phyloP scores from a whole-genome alignment of 2,329 filamentous ascomycete genomes.

The Cladosporium sp. region DNA sequence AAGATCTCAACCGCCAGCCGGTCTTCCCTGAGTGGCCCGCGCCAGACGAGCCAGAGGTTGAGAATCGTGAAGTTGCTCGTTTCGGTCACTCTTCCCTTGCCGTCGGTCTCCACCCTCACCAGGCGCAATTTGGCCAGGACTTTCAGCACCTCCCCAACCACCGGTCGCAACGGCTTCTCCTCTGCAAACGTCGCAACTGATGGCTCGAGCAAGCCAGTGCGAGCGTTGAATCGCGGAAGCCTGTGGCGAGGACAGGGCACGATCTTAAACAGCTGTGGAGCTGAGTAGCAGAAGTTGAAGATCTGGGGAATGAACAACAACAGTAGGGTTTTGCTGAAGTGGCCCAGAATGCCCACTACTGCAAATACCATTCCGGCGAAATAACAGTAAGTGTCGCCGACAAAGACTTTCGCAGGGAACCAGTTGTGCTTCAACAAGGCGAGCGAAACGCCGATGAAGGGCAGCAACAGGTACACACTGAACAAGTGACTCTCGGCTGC shows the following conservation, averaged over 20 bases:
- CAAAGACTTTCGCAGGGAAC: conserved; percentile 93
- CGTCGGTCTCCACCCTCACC: conserved; percentile 67
- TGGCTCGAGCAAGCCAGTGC: conserved; percentile 81
- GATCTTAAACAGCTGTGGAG: conserved; percentile 85
- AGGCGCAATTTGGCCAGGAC: conserved; percentile 69
- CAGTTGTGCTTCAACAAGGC: conserved; percentile 90
- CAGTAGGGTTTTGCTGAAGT: conserved; percentile 96
- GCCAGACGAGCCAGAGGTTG: conserved; percentile 95
- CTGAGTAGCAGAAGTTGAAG: conserved; percentile 94
- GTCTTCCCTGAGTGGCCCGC: conserved; percentile 87
- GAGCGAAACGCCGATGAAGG: conserved; percentile 88
- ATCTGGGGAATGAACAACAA: conserved; percentile 90
- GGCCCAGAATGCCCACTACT: conserved; percentile 91
- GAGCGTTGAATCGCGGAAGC: conserved; percentile 82
- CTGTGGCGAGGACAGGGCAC: conserved; percentile 92
- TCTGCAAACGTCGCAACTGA: conserved; percentile 71
- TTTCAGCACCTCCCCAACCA: conserved; percentile 65
- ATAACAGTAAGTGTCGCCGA: conserved; percentile 99
- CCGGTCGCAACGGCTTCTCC: conserved; percentile 66
- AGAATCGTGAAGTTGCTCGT: conserved; percentile 90
- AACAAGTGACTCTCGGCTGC: conserved; percentile 95
- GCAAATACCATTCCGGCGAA: conserved; percentile 99
- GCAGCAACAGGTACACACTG: conserved; percentile 90
- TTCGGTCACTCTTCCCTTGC: conserved; percentile 70
- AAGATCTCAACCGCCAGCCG: conserved; percentile 77